Evolutionary conservation across 1,139 yeast species (phyloP).

Genomic region (Debaryomyces psychrophilus): DNA sequence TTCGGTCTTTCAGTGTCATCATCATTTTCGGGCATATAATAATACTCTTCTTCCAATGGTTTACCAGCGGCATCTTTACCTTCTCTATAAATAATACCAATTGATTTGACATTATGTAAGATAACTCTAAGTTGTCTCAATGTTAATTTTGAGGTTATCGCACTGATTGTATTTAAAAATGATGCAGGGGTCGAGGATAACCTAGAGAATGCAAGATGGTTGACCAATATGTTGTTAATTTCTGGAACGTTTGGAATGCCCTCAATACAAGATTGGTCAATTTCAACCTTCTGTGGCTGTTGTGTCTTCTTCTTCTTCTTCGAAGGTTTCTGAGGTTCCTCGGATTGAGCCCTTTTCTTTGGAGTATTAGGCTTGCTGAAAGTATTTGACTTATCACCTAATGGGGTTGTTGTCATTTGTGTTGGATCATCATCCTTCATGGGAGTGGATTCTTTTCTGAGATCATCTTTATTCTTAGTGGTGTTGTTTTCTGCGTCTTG

Average conservation of each 20-base stretch:
- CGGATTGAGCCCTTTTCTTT: conserved; percentile 32
- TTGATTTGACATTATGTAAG: conserved; percentile 53
- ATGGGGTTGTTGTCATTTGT: conserved; percentile 24
- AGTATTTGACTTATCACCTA: conserved; percentile 30
- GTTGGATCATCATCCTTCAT: background rate
- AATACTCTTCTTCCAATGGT: conserved; percentile 89
- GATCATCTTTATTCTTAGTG: background rate
- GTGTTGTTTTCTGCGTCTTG: background rate
- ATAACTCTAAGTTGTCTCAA: conserved; percentile 56
- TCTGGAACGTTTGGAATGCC: conserved; percentile 49
- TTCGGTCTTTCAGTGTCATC: conserved; percentile 66
- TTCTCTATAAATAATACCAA: conserved; percentile 82
- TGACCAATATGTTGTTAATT: conserved; percentile 66
- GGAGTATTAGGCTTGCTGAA: conserved; percentile 20
- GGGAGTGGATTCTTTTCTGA: conserved; percentile 6
- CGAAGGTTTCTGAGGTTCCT: conserved; percentile 28
- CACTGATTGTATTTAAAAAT: conserved; percentile 62
- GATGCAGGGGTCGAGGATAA: conserved; percentile 84
- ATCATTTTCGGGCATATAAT: conserved; percentile 85
- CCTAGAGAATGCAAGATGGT: conserved; percentile 89
- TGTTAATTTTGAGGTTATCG: conserved; percentile 44
- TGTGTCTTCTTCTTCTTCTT: conserved; percentile 14
- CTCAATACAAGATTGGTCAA: conserved; percentile 31
- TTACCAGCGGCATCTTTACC: conserved; percentile 98
- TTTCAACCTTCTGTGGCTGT: conserved; percentile 20